Base-by-base conservation (phyloP, 495 filamentous ascomycete genomes). In the Acidiella bohemica region DNA sequence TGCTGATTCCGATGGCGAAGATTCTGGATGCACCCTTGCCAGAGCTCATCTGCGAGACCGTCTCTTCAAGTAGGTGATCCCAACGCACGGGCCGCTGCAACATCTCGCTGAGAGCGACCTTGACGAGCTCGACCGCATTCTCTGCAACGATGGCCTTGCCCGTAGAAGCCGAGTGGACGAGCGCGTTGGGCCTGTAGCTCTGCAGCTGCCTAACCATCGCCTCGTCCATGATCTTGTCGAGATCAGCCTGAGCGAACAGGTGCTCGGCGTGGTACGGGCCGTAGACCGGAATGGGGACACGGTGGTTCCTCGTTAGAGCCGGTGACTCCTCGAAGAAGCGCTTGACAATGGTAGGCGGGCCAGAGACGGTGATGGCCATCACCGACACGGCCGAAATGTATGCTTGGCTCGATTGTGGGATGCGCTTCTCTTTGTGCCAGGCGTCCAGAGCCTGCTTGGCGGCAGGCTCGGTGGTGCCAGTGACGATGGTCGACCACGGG, bases 231-330 rank as follows among this genome's bases (percentile, higher is more conserved):
- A 87, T 73, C 37, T 68, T 67, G 29, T 72, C 67, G 27, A 81
- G 62, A 47, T 85, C 73, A 11, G 63, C 62, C 12, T 62, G 42
- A 5, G 64, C 64, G 58, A 84, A 79, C 7, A 92, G 59, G 56
- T 92, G 82, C 1, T 67, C 49, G 10, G 84, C 81, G 60, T 93
- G 85, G 51, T 84, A 92, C 1, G 84, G 81, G 0, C 78, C 84
- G 47, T 80, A 76, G 16, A 92, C 73, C 0, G 81, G 75, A 30
- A 81, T 72, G n/a, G 67, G 67, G 4, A 71, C 66, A 1, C 70
- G 69, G 49, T 76, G 76, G 36, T 67, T 57, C 3, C 67, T 61
- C 36, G 67, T 65, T 20, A 80, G 60, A 8, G 67, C 47, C 13
- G 63, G 59, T n/a, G 59, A 62, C 24, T 59, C 53, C 21, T 70